Base-by-base conservation (phyloP, 768 basidiomycete species). In the Russula sp. region DNA sequence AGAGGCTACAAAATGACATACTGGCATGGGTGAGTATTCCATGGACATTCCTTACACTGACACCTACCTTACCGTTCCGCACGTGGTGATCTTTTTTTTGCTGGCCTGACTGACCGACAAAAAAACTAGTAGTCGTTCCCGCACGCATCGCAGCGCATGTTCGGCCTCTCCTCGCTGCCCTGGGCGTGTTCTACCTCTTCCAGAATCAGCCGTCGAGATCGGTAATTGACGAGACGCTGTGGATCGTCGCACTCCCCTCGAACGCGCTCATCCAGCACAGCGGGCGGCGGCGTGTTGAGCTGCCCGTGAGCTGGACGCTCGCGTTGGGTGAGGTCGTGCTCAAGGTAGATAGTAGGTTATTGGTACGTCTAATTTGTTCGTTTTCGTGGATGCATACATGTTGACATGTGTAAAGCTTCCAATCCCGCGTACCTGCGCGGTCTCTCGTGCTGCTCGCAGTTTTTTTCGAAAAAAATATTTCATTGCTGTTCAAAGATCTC, bases 271-370 rank as follows among this genome's bases (percentile, higher is more conserved):
- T 59, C n/a, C 35, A 71, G 75, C 59, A 65, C 70, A 58, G 71
- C 72, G 5, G 70, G 73, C 43, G 49, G 65, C 29, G 69, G 71
- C 49, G 73, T 71, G 20, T 61, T 79, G 18, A 75, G 75, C 81
- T 84, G 0, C 83, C 85, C 16, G 74, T 79, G n/a, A 76, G 75
- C 56, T 89, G 86, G 87, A 84, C 80, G 14, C 74, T 81, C 8
- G 72, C 76, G 9, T 70, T 85, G n/a, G 85, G 83, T 6, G 93
- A 95, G 55, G 81, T 83, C 71, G 79, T 94, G 10, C 66, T 85
- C 45, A 93, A 93, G 73, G 83, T 92, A 46, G 93, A 96, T 70
- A 77, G 79, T 36, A 90, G 89, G 73, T 81, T 96, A 67, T 95
- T 92, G 79, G 92, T 90, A 49, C 39, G 34, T 20, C 25, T 29